Conservation (phyloP, 2,329 filamentous ascomycete genomes). For the Incumbomyces lentus region DNA sequence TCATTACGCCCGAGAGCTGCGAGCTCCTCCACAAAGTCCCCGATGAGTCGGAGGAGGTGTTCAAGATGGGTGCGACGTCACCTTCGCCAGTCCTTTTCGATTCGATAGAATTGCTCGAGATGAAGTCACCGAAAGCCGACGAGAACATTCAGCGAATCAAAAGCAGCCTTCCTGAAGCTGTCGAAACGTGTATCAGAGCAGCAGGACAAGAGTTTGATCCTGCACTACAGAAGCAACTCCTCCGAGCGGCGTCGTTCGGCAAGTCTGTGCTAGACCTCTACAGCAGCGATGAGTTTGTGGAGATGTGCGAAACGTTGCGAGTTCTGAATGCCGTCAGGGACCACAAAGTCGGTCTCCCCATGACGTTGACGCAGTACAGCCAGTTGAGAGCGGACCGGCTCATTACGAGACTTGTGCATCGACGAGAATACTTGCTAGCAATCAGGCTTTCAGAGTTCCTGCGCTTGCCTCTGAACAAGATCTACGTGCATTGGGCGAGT, state of each 20-base stretch:
- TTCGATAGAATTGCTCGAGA: conserved; percentile 80
- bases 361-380: conserved; percentile 90
- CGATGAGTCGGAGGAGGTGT: conserved; percentile 75
- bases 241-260: conserved; percentile 95
- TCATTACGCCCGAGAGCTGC: conserved; percentile 88
- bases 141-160: conserved; percentile 95
- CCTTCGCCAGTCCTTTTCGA: conserved; percentile 88
- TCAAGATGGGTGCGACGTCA: conserved; percentile 76
- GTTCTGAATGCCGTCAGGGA: conserved; percentile 87
- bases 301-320: conserved; percentile 89
- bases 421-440: conserved; percentile 83
- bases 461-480: conserved; percentile 72
- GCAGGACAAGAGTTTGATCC: conserved; percentile 84
- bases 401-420: conserved; percentile 74
- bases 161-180: conserved; percentile 76
- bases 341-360: conserved; percentile 78
- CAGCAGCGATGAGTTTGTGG: conserved; percentile 96
- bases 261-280: conserved; percentile 96
- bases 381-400: conserved; percentile 80
- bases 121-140: conserved; percentile 91
- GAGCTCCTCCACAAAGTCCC: conserved; percentile 96
- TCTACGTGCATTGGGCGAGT: conserved; percentile 95
- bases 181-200: conserved; percentile 86
- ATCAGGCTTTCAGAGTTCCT: conserved; percentile 81
- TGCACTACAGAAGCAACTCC: conserved; percentile 86